Evolutionary conservation across 2,329 filamentous ascomycete species (phyloP), one percentile per base, ranked within the genome.

Genomic region (Xylaria polymorpha): DNA sequence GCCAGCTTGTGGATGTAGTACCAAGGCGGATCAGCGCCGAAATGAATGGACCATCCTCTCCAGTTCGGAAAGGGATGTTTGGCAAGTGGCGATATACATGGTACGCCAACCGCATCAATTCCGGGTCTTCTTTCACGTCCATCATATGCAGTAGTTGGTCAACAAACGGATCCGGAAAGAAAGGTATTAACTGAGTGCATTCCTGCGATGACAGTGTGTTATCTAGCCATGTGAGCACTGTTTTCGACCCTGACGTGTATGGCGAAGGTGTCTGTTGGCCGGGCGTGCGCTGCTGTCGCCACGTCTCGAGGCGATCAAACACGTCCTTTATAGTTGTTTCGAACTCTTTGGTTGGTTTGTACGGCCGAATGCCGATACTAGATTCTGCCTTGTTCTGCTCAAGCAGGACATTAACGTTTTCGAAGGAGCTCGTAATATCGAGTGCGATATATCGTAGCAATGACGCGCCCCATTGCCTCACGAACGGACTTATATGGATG

Each of bases 101-200:
- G 78, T 98, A 99, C 0, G 96, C 95, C 9, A 98, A 87, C 10
- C 92, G 91, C 85, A 98, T 97, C 1, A 99, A 87, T 80, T 99
- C 97, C 0, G 94, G 94, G 76, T 99, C 96, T 80, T 99, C 96
- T 80, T 98, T 98, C 79, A 99, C 94, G 77, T 99, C 96, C 95
- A 99, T 99, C 96, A 99, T 99, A 84, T 99, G 94, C 61, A 99
- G 84, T 15, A 99, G 88, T 79, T 98, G 93, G 75, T 96, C 93
- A 79, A 97, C 96, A 77, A 98, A 95, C 0, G 92, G 86, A 43
- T 92, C 87, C 0, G 94, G 92, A 84, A 99, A 98, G 86, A 98
- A 98, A 3, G 91, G 90, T 20, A 97, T 89, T 15, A 99, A 88
- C 77, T 96, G 92, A 0, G 90, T 97, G 81, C 96, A 99, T 79